Base-by-base conservation (phyloP, 2,329 filamentous ascomycete genomes). In the Penicillium thymicola region DNA sequence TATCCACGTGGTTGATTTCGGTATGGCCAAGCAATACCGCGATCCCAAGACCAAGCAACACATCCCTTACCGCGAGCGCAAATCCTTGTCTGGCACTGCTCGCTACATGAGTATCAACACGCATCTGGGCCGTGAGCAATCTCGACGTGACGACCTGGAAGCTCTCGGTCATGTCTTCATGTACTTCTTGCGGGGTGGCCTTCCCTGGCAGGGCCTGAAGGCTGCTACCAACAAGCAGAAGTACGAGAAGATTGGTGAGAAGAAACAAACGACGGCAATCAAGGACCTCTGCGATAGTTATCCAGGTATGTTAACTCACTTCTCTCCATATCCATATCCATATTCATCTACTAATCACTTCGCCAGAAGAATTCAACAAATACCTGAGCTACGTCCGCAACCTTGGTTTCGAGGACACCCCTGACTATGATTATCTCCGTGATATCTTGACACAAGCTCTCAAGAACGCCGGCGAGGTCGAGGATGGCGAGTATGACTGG, bases 101-200 rank as follows among this genome's bases (percentile, higher is more conserved):
- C 86, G 94, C 73, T 99, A 99, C 78, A 97, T 97, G 94, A 96
- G 91, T 79, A 97, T 99, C 85, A 99, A 99, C 79, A 99, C 94
- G 55, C 94, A 99, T 82, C 78, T 97, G 64, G 94, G 94, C 52
- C 87, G 94, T 58, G 94, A 99, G 74, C 94, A 99, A 75, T 97
- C 93, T 56, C 87, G 94, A 72, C 84, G 94, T 76, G 94, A 99
- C 75, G 94, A 99, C 74, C 81, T 99, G 58, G 94, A 99, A 78
- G 94, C 94, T 14, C 73, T 88, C 11, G 85, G 85, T 21, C 85
- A 88, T 68, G 85, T 88, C 48, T 88, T 88, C 72, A 85, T 88
- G 82, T 88, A 88, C 75, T 87, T 88, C 75, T 75, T 88, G 46
- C 76, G 85, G 58, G 85, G 85, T 42, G 85, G 85, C 55, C 78